Evolutionary conservation across 306 rosid species (phyloP).

Genomic region (Chamaecrista fasciculata): DNA sequence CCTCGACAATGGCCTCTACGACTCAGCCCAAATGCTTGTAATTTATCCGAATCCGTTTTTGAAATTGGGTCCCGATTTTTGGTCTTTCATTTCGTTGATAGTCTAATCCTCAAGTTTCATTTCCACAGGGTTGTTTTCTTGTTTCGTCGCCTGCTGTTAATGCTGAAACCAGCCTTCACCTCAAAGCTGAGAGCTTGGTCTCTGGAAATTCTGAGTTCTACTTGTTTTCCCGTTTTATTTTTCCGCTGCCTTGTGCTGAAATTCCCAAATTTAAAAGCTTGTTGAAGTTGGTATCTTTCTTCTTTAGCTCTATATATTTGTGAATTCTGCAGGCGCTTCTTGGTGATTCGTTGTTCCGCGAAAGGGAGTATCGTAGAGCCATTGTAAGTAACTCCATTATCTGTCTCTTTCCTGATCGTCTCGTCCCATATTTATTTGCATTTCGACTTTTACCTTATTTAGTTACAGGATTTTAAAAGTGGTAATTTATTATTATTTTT

Average conservation of each 20-base stretch:
- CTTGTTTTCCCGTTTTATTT: neutral
- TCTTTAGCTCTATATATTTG: neutral
- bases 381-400: conserved; percentile 51
- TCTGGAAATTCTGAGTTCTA: conserved; percentile 27
- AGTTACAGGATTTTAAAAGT: conserved; percentile 3
- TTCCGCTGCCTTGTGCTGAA: conserved; percentile 2
- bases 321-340: conserved; percentile 61
- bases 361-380: conserved; percentile 86
- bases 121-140: conserved; percentile 80
- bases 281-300: neutral
- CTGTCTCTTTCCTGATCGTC: conserved; percentile 7
- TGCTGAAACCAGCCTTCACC: conserved; percentile 70
- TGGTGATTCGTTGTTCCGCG: conserved; percentile 76
- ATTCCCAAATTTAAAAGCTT: neutral
- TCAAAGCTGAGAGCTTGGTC: conserved; percentile 91
- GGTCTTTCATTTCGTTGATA: conserved; percentile 18
- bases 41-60: conserved; percentile 5
- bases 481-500: neutral
- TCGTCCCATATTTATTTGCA: too few species aligned
- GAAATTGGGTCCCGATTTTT: neutral
- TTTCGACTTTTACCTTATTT: conserved; percentile 1
- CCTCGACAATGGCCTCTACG: conserved; percentile 84
- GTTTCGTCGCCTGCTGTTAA: conserved; percentile 88
- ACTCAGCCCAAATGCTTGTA: conserved; percentile 97
- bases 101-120: conserved; percentile 13